Conservation (phyloP, 108 stramenopile genomes). For the Discostella pseudostelligera region DNA sequence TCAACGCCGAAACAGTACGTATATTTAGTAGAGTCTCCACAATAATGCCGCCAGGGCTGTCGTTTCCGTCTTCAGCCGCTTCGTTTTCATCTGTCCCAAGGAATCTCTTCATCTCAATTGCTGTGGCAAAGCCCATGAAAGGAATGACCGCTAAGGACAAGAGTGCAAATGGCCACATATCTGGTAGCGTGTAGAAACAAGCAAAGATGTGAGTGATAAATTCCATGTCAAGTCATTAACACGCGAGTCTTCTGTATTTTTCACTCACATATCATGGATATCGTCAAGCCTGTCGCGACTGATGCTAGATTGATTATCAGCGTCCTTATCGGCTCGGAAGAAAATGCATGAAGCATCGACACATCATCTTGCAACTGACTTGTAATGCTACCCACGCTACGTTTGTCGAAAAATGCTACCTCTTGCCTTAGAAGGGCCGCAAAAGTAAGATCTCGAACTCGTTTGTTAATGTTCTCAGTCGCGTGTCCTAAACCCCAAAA, state of each 20-base stretch:
- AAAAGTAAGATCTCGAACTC: constrained; percentile 66
- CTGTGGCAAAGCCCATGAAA: constrained; percentile 58
- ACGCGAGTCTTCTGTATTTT: constrained; percentile 1
- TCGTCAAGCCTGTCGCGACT: constrained; percentile 57
- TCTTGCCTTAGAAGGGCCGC: constrained; percentile 68
- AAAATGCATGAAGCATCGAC: constrained; percentile 64
- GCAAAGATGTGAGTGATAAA: not conserved
- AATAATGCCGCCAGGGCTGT: constrained; percentile 67
- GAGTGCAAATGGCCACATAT: constrained; percentile 85
- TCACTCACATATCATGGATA: constrained; percentile 68
- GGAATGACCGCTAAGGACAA: constrained; percentile 71
- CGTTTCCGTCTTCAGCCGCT: constrained; percentile 43
- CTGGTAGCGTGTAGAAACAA: not conserved
- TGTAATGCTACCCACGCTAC: constrained; percentile 67
- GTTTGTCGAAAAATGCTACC: constrained; percentile 73
- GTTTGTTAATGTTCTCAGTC: constrained; percentile 68
- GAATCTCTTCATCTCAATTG: constrained; percentile 68
- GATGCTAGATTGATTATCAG: constrained; percentile 56
- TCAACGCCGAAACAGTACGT: constrained; percentile 69
- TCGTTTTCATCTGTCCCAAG: constrained; percentile 63
- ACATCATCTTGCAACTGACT: constrained; percentile 84
- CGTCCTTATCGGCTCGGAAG: constrained; percentile 67
- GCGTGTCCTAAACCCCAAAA: constrained; percentile 74
- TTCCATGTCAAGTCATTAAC: constrained; percentile 9
- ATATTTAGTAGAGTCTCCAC: constrained; percentile 79